These are phyloP conservation scores for Atkinsonella hypoxylon DNA, from an alignment of 2,329 filamentous ascomycete genomes.

Conservation along the genomic window DNA sequence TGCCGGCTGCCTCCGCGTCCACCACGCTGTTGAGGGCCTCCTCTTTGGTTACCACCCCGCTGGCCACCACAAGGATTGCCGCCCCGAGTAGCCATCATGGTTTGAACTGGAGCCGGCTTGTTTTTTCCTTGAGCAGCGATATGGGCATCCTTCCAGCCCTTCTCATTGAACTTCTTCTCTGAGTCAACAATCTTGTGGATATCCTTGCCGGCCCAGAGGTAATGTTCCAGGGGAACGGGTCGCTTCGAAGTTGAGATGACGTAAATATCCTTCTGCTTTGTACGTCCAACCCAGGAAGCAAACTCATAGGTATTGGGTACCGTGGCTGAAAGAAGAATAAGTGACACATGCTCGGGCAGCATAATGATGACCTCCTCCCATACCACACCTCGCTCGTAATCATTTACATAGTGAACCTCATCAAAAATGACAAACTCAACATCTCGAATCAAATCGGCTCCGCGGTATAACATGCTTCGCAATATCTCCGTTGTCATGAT, in stretches of 20 bases:
- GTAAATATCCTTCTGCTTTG: slow-evolving; percentile 98
- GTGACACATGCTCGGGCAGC: slow-evolving; percentile 90
- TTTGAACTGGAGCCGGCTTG: slow-evolving; percentile 44
- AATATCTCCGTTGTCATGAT: slow-evolving; percentile 99
- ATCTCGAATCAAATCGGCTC: slow-evolving; percentile 89
- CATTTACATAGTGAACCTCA: slow-evolving; percentile 97
- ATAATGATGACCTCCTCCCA: slow-evolving; percentile 99
- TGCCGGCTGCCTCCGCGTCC: slow-evolving; percentile 19
- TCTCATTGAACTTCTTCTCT: slow-evolving; percentile 83
- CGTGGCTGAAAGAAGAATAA: slow-evolving; percentile 90
- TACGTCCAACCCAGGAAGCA: slow-evolving; percentile 94
- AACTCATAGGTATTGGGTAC: slow-evolving; percentile 98
- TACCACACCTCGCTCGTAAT: slow-evolving; percentile 87
- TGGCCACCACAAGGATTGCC: slow-evolving; percentile 24
- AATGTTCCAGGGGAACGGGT: slow-evolving; percentile 90
- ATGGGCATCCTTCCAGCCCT: slow-evolving; percentile 91
- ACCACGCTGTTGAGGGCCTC: slow-evolving; percentile 32
- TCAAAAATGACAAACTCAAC: slow-evolving; percentile 99
- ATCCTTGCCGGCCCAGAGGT: slow-evolving; percentile 85
- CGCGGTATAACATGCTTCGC: slow-evolving; percentile 94
- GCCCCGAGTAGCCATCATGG: slow-evolving; percentile 24
- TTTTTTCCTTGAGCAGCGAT: slow-evolving; percentile 70
- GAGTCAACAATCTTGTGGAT: slow-evolving; percentile 92
- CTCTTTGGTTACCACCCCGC: slow-evolving; percentile 31
- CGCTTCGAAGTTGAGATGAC: slow-evolving; percentile 96